phyloP scores from a whole-genome alignment of 1,284 basidiomycete species.

The Vanrija sp. region DNA sequence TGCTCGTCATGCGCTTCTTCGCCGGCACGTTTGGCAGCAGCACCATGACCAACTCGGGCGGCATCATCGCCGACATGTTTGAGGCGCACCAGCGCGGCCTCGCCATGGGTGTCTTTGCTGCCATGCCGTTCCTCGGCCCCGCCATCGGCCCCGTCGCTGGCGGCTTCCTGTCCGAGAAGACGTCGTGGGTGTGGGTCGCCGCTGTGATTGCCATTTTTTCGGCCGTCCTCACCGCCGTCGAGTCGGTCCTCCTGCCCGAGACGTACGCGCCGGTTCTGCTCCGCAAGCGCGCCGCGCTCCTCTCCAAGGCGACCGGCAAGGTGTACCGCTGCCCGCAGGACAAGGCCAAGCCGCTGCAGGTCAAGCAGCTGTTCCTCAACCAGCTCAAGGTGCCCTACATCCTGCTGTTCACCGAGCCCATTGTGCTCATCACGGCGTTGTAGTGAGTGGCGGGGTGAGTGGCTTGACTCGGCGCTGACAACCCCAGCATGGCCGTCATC shows the following conservation, averaged over 20 bases:
- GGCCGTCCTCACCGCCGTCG: conserved; percentile 20
- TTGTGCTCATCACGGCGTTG: conserved; percentile 48
- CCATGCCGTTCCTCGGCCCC: conserved; percentile 48
- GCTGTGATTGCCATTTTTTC: conserved; percentile 60
- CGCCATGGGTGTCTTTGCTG: conserved; percentile 53
- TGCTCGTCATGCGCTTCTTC: conserved; percentile 51
- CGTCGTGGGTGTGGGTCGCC: conserved; percentile 56
- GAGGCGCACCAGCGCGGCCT: conserved; percentile 45
- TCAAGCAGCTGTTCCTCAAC: conserved; percentile 38
- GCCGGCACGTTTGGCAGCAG: conserved; percentile 47
- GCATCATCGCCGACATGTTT: conserved; percentile 50
- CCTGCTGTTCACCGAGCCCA: conserved; percentile 50
- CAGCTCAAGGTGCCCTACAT: conserved; percentile 48
- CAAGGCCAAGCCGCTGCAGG: conserved; percentile 35
- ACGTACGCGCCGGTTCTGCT: conserved; percentile 51
- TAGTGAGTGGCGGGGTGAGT: conserved; percentile 21
- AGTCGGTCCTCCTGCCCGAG: conserved; percentile 43
- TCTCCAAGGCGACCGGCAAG: conserved; percentile 47
- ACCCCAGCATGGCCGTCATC: conserved; percentile 37
- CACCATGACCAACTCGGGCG: conserved; percentile 51
- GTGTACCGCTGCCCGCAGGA: conserved; percentile 46
- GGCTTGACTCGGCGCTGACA: not conserved
- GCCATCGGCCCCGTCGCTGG: conserved; percentile 47
- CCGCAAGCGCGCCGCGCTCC: conserved; percentile 37
- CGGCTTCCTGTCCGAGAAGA: conserved; percentile 42